phyloP scores from a whole-genome alignment of 1,284 basidiomycete genomes.

The Rugosomyces carneus region DNA sequence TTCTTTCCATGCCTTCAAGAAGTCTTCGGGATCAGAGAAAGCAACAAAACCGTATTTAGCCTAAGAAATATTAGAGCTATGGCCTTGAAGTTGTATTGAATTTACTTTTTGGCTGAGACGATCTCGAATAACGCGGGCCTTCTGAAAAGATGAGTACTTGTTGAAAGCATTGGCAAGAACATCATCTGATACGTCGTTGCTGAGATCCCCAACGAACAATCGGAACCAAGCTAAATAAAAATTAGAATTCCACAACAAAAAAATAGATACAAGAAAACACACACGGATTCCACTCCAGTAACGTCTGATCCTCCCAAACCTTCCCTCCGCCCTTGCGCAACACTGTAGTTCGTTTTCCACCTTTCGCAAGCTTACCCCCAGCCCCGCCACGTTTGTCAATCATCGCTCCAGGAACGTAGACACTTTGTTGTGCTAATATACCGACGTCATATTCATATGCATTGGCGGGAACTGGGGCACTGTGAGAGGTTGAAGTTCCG shows the following conservation, averaged over 20 bases:
- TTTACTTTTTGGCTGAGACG: conserved; percentile 81
- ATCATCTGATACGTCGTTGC: conserved; percentile 97
- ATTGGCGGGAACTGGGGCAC: conserved; percentile 79
- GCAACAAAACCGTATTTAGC: conserved; percentile 97
- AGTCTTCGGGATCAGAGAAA: conserved; percentile 98
- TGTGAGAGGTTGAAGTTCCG: conserved; percentile 60
- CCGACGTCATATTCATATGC: conserved; percentile 87
- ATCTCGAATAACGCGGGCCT: conserved; percentile 93
- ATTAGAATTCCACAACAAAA: conserved; percentile 15
- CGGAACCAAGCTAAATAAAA: conserved; percentile 83
- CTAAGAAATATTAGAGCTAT: conserved; percentile 34
- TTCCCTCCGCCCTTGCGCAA: conserved; percentile 92
- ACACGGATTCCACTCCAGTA: conserved; percentile 98
- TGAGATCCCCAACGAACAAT: conserved; percentile 95
- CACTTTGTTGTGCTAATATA: conserved; percentile 80
- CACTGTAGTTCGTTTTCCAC: conserved; percentile 91
- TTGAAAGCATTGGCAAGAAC: conserved; percentile 89
- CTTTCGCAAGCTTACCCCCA: conserved; percentile 80
- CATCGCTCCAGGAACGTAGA: conserved; percentile 83
- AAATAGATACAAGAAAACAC: conserved; percentile 27
- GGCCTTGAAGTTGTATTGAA: neutral
- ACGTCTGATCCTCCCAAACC: conserved; percentile 96
- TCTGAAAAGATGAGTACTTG: conserved; percentile 89
- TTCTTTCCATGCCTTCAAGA: conserved; percentile 98
- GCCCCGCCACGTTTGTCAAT: conserved; percentile 80